Evolutionary conservation across 257 asterid species (phyloP).

Genomic region (Solanum tarijense): DNA sequence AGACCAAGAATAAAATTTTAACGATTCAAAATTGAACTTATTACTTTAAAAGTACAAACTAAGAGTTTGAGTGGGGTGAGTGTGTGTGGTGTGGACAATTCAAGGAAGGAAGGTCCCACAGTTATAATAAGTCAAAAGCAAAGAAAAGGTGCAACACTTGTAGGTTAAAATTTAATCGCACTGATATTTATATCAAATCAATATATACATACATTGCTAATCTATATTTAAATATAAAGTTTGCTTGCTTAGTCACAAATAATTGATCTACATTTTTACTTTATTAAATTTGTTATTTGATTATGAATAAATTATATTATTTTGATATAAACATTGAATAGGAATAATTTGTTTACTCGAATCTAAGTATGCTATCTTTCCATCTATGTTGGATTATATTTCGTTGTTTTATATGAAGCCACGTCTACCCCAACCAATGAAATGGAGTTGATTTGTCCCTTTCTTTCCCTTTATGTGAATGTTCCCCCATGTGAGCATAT

Average conservation of each 20-base stretch:
- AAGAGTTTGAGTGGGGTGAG: not conserved
- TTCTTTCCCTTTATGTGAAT: not conserved
- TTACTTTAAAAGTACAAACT: not conserved
- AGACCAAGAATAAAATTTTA: no score
- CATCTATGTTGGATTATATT: not conserved
- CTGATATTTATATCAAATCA: fast-evolving
- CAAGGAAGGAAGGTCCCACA: not conserved
- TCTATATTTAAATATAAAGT: not conserved
- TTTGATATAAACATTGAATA: not conserved
- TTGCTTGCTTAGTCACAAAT: not conserved
- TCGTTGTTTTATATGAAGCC: not conserved
- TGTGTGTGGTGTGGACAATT: not conserved
- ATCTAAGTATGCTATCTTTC: not conserved
- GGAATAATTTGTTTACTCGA: not conserved
- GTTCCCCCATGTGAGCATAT: not conserved
- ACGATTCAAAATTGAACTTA: not conserved
- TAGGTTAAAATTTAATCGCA: not conserved
- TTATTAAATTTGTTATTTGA: not conserved
- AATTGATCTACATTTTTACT: not conserved
- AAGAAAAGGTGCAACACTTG: not conserved
- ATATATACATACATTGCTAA: not conserved
- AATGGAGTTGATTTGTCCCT: not conserved
- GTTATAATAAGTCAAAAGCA: not conserved
- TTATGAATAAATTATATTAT: not conserved
- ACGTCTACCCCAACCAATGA: not conserved